A percentile compares a stretch with the other conserved stretches of the same genome.
phyloP scores from a whole-genome alignment of 2,329 filamentous ascomycete genomes.

The Venturiaceae sp. region DNA sequence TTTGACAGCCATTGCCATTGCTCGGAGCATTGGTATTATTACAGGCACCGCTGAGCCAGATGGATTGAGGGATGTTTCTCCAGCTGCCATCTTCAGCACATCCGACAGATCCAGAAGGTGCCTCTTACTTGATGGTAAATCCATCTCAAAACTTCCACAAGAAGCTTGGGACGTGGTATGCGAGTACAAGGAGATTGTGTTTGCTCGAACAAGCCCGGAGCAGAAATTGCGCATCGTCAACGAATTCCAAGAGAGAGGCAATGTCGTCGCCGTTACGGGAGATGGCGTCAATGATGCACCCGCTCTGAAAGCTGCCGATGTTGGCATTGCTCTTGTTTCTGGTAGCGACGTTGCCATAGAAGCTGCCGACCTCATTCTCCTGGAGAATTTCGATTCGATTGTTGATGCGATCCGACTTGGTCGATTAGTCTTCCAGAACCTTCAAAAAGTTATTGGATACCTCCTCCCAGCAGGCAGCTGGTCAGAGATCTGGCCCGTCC shows the following conservation, averaged over 20 bases:
- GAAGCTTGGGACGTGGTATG: constrained; percentile 26
- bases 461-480: constrained; percentile 43
- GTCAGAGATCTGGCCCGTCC: constrained; percentile 49
- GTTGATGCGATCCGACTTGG: constrained; percentile 30
- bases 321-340: constrained; percentile 27
- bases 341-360: constrained; percentile 29
- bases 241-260: neutral
- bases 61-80: neutral
- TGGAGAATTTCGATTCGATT: constrained; percentile 31
- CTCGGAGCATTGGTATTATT: constrained; percentile 30
- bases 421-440: constrained; percentile 33
- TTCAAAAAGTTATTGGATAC: constrained; percentile 27
- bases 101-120: too few species aligned
- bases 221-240: neutral
- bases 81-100: neutral
- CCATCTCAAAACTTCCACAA: constrained; percentile 33
- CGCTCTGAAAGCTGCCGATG: constrained; percentile 27
- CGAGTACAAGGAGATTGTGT: neutral
- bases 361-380: constrained; percentile 29
- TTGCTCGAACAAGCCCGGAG: neutral
- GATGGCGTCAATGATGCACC: constrained; percentile 31
- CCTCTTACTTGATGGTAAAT: constrained; percentile 19
- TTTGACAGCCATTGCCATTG: constrained; percentile 30
- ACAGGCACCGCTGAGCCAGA: neutral
- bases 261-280: constrained; percentile 32